Percentiles rank a stretch among this genome's conserved stretches.
phyloP scores from a whole-genome alignment of 345 rosid genomes.

The Populus alba region DNA sequence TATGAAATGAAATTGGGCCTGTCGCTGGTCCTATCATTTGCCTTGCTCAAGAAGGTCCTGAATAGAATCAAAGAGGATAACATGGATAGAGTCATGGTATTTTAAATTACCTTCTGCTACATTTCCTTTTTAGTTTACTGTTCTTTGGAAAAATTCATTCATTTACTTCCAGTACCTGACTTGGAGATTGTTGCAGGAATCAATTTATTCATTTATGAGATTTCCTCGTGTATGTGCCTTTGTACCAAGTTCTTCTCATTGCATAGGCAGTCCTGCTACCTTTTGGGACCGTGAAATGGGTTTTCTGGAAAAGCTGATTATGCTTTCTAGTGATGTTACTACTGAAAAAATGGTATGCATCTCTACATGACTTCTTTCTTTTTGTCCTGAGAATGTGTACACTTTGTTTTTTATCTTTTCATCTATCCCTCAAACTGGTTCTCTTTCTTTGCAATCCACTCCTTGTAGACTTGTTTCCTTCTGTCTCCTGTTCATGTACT shows the following conservation, averaged over 20 bases:
- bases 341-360: conserved; percentile 43
- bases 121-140: not conserved
- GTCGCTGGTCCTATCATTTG: conserved; percentile 55
- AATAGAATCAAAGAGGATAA: conserved; percentile 40
- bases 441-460: not conserved
- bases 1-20: conserved; percentile 89
- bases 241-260: conserved; percentile 35
- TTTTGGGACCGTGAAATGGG: conserved; percentile 43
- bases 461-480: not conserved
- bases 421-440: too few species aligned
- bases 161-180: conserved; percentile 19
- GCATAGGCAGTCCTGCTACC: conserved; percentile 36
- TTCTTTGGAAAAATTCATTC: not conserved
- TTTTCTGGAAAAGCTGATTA: conserved; percentile 65
- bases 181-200: conserved; percentile 50
- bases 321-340: conserved; percentile 37
- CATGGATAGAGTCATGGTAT: conserved; percentile 62
- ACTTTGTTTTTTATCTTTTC: too few species aligned
- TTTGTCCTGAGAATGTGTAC: not conserved
- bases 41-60: conserved; percentile 40
- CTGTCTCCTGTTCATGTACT: not conserved
- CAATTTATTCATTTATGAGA: conserved; percentile 68
- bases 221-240: conserved; percentile 55
- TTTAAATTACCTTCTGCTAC: not conserved
- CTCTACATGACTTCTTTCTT: not conserved